phyloP scores from a whole-genome alignment of 2,329 filamentous ascomycete genomes.

The Biscogniauxia marginata region DNA sequence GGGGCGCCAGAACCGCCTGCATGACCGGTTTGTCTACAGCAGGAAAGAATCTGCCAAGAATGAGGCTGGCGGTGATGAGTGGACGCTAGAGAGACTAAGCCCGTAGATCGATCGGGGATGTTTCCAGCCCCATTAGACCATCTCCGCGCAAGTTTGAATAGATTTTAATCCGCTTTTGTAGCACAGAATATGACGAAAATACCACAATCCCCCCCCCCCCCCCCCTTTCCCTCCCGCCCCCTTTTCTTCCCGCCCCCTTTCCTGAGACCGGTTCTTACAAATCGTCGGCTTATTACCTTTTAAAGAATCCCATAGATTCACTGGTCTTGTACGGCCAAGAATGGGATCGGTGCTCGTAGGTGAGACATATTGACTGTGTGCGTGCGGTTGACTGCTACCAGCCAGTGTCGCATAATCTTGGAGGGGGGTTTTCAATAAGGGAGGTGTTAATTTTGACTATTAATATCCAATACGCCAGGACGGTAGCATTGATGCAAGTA shows the following conservation, averaged over 20 bases:
- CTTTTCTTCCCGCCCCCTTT: not conserved
- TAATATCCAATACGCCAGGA: too few relatives aligned
- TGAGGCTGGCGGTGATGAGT: conserved; percentile 45
- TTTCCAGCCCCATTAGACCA: not conserved
- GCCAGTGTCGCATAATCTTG: not conserved
- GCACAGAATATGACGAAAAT: too few relatives aligned
- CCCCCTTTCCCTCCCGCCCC: not conserved
- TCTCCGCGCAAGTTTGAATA: conserved; percentile 1
- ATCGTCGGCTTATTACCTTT: not conserved
- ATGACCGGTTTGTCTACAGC: conserved; percentile 89
- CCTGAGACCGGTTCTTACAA: not conserved
- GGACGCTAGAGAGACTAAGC: conserved; percentile 72
- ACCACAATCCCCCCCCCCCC: too few relatives aligned
- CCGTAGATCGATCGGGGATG: conserved; percentile 46
- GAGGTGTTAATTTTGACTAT: not conserved
- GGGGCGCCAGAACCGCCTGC: conserved; percentile 82
- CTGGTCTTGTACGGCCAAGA: not conserved
- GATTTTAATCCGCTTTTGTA: too few relatives aligned
- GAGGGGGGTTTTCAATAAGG: not conserved
- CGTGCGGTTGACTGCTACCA: too few relatives aligned
- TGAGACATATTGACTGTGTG: not conserved
- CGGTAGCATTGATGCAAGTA: not conserved
- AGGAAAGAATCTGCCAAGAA: conserved; percentile 47
- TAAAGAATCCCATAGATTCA: not conserved
- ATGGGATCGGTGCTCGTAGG: not conserved